Conservation (phyloP, 2,329 filamentous ascomycete species). For the Colletotrichum sp. region DNA sequence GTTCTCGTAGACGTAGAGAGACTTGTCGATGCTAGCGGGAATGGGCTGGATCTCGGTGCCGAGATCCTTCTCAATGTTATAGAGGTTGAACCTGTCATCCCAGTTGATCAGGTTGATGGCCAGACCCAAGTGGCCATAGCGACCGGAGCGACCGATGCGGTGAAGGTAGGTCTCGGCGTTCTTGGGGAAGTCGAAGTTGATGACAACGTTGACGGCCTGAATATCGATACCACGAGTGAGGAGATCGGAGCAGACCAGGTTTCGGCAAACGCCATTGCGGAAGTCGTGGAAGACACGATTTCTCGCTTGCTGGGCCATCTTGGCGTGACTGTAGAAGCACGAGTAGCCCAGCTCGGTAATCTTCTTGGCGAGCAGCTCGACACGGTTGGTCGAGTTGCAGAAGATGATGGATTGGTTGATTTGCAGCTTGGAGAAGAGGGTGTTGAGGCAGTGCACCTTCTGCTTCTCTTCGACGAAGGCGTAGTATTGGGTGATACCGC, state of each 20-base stretch:
- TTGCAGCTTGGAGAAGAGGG: slow-evolving; percentile 97
- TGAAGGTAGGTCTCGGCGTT: slow-evolving; percentile 99
- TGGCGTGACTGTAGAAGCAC: slow-evolving; percentile 98
- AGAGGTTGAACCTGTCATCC: slow-evolving; percentile 98
- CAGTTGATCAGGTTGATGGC: slow-evolving; percentile 99
- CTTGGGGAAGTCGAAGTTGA: slow-evolving; percentile 99
- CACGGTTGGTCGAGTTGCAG: slow-evolving; percentile 98
- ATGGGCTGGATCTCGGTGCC: slow-evolving; percentile 99
- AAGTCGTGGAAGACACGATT: slow-evolving; percentile 99
- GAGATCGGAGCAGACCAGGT: slow-evolving; percentile 96
- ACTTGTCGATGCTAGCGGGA: slow-evolving; percentile 93
- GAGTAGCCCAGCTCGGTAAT: slow-evolving; percentile 99
- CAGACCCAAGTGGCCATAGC: slow-evolving; percentile 94
- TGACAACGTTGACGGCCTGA: slow-evolving; percentile 98
- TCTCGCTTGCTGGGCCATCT: slow-evolving; percentile 95
- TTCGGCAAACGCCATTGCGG: slow-evolving; percentile 95
- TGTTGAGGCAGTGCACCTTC: slow-evolving; percentile 99
- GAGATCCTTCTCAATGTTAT: slow-evolving; percentile 97
- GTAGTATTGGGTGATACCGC: slow-evolving; percentile 99
- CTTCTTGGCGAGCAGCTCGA: slow-evolving; percentile 97
- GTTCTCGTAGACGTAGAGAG: slow-evolving; percentile 96
- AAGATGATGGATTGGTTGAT: slow-evolving; percentile 99
- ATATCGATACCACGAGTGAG: slow-evolving; percentile 99
- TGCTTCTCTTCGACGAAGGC: slow-evolving; percentile 99
- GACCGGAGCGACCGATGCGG: slow-evolving; percentile 95